A percentile compares a stretch with the other conserved stretches of the same genome.
Evolutionary conservation across 2,329 filamentous ascomycete species (phyloP).

Genomic region (Exophiala calicioides): DNA sequence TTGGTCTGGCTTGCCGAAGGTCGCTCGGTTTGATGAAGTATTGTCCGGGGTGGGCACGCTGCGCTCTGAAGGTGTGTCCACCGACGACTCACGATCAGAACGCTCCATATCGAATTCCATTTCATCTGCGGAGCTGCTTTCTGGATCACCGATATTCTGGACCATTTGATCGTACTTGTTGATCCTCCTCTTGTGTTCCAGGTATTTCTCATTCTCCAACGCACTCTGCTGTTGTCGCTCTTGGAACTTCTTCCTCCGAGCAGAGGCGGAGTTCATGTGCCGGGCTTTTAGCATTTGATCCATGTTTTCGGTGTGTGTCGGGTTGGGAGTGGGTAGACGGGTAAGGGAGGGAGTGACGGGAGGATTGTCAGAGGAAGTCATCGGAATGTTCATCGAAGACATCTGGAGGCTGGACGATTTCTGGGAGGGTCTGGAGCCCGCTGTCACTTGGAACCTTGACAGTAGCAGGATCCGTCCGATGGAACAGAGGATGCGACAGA

Average conservation of each 20-base stretch:
- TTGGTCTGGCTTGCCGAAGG: slow-evolving; percentile 6
- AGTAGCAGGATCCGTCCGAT: slow-evolving; percentile 22
- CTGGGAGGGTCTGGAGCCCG: slow-evolving; percentile 8
- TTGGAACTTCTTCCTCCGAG: slow-evolving; percentile 23
- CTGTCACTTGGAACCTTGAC: slow-evolving; percentile 26
- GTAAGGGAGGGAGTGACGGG: slow-evolving; percentile 3
- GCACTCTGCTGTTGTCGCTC: slow-evolving; percentile 23
- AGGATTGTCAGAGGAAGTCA: slow-evolving; percentile 1
- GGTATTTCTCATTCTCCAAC: slow-evolving; percentile 12
- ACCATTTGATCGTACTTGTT: slow-evolving; percentile 16
- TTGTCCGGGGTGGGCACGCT: slow-evolving; percentile 23
- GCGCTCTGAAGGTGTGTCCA: slow-evolving; percentile 22
- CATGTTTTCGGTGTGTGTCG: slow-evolving; percentile 14
- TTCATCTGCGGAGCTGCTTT: slow-evolving; percentile 2
- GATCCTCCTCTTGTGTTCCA: slow-evolving; percentile 21
- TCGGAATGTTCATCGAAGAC: slow-evolving; percentile 12
- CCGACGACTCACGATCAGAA: slow-evolving; percentile 23
- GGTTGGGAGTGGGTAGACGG: slow-evolving; percentile 1
- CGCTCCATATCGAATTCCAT: slow-evolving; percentile 7
- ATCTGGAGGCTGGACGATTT: slow-evolving; percentile 3
- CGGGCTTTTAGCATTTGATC: slow-evolving; percentile 24
- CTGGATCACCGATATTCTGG: slow-evolving; percentile 5
- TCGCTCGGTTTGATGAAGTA: slow-evolving; percentile 3
- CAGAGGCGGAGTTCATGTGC: slow-evolving; percentile 27
- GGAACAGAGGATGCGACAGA: slow-evolving; percentile 23